Percentiles rank a stretch among this genome's conserved stretches.
These are phyloP conservation scores for Yamadazyma tumulicola DNA, from an alignment of 805 yeast genomes.

Conservation along the genomic window DNA sequence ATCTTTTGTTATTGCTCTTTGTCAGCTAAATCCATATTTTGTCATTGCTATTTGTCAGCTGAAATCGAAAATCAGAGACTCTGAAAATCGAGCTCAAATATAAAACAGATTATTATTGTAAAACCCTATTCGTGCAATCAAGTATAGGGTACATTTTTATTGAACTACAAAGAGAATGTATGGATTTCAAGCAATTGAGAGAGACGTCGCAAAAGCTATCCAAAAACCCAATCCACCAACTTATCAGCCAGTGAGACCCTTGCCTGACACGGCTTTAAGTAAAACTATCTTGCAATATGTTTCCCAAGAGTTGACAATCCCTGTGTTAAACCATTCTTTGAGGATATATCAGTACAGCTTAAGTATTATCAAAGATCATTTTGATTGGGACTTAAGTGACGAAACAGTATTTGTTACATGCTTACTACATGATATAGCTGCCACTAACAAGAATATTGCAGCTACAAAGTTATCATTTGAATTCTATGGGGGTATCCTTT, in stretches of 20 bases:
- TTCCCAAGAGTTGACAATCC: slow-evolving; percentile 16
- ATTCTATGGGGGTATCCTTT: slow-evolving; percentile 29
- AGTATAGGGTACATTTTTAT: too few relatives aligned
- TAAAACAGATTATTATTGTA: too few relatives aligned
- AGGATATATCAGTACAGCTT: slow-evolving; percentile 27
- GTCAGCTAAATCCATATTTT: slow-evolving; percentile 1
- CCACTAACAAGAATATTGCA: slow-evolving; percentile 28
- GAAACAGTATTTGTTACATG: slow-evolving; percentile 28
- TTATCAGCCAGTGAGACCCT: slow-evolving; percentile 14
- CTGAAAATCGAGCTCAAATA: neutral
- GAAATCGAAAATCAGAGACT: neutral
- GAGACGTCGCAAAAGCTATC: slow-evolving; percentile 23
- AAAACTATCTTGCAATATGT: slow-evolving; percentile 21
- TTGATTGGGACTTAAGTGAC: slow-evolving; percentile 26
- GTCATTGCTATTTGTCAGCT: neutral
- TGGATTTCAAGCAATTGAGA: slow-evolving; percentile 27
- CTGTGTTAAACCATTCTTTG: slow-evolving; percentile 27
- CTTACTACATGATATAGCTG: slow-evolving; percentile 32
- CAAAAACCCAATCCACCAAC: slow-evolving; percentile 23
- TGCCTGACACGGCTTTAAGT: slow-evolving; percentile 20
- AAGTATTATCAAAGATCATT: slow-evolving; percentile 30
- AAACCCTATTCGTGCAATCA: too few relatives aligned
- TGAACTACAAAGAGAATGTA: too few relatives aligned
- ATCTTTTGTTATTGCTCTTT: too few relatives aligned
- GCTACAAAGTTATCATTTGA: slow-evolving; percentile 34